Percentiles rank a stretch among this genome's conserved stretches.
phyloP scores from a whole-genome alignment of 2,329 filamentous ascomycete species.

The Fonsecaea monophora region DNA sequence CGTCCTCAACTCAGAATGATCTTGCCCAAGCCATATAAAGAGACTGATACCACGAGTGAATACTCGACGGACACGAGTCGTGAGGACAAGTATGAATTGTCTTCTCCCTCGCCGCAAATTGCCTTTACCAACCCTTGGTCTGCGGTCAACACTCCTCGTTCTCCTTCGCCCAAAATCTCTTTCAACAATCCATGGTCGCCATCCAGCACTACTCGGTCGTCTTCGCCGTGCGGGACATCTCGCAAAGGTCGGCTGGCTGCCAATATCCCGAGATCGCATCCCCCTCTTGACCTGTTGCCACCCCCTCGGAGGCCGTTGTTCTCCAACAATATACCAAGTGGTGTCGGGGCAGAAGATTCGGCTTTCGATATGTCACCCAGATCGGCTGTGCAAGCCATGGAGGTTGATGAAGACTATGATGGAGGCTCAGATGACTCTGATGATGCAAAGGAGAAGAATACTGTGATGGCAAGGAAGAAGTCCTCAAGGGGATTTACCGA shows the following conservation, averaged over 20 bases:
- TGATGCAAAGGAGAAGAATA: conserved; percentile 3
- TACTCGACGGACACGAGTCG: conserved; percentile 53
- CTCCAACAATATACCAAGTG: not conserved
- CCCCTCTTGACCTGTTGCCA: conserved; percentile 32
- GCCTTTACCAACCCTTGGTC: conserved; percentile 50
- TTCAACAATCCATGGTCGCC: conserved; percentile 35
- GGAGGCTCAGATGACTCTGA: conserved; percentile 32
- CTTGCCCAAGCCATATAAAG: conserved; percentile 39
- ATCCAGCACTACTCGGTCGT: conserved; percentile 29
- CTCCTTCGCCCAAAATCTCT: conserved; percentile 30
- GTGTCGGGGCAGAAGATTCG: not conserved
- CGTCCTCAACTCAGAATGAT: conserved; percentile 32
- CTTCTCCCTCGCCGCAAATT: conserved; percentile 50
- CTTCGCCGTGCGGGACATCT: conserved; percentile 25
- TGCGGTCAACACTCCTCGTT: conserved; percentile 51
- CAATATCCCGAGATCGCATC: conserved; percentile 33
- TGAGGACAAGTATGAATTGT: conserved; percentile 44
- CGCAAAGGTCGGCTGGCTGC: conserved; percentile 21
- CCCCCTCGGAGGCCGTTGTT: conserved; percentile 28
- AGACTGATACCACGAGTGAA: conserved; percentile 47
- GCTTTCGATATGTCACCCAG: conserved; percentile 22
- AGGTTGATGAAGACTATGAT: conserved; percentile 33
- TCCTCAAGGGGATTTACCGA: conserved; percentile 38
- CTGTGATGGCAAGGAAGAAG: conserved; percentile 20
- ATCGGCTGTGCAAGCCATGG: conserved; percentile 10